A percentile compares a stretch with the other conserved stretches of the same genome.
These are phyloP conservation scores for Neofusicoccum laricinum DNA, from an alignment of 2,329 filamentous ascomycete genomes.

Conservation along the genomic window DNA sequence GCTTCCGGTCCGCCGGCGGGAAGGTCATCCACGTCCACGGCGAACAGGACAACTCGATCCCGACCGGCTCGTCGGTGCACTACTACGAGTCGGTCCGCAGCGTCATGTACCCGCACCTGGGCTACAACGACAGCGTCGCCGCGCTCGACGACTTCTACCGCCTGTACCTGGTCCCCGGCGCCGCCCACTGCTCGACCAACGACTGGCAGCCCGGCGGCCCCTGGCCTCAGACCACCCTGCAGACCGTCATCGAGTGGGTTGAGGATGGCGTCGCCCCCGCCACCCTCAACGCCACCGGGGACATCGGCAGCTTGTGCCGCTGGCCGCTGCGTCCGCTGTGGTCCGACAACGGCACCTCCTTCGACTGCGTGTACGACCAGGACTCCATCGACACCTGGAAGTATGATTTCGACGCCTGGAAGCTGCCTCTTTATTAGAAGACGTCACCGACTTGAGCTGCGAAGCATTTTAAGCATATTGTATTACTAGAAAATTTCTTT, in stretches of 20 bases:
- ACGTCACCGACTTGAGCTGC: no score
- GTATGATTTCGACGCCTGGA: conserved; percentile 20
- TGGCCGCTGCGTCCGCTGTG: conserved; percentile 38
- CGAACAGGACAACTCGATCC: conserved; percentile 54
- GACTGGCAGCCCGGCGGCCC: conserved; percentile 16
- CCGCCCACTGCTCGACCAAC: conserved; percentile 45
- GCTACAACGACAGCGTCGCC: conserved; percentile 37
- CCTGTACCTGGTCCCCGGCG: conserved; percentile 54
- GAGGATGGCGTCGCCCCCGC: conserved; percentile 26
- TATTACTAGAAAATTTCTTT: no score
- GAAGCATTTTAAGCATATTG: no score
- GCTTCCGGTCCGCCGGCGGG: conserved; percentile 49
- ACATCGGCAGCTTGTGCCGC: conserved; percentile 35
- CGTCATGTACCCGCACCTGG: conserved; percentile 47
- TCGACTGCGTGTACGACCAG: conserved; percentile 28
- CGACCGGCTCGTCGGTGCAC: conserved; percentile 52
- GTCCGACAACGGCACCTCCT: conserved; percentile 22
- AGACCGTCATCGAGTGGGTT: conserved; percentile 18
- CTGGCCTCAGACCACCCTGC: conserved; percentile 17
- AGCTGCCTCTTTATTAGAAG: not conserved
- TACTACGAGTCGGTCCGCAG: conserved; percentile 55
- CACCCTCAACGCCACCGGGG: conserved; percentile 37
- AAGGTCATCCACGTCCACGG: conserved; percentile 59
- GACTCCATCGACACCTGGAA: conserved; percentile 28
- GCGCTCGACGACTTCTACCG: conserved; percentile 54